phyloP scores from a whole-genome alignment of 768 basidiomycete species.

The Termitomyces heimii region DNA sequence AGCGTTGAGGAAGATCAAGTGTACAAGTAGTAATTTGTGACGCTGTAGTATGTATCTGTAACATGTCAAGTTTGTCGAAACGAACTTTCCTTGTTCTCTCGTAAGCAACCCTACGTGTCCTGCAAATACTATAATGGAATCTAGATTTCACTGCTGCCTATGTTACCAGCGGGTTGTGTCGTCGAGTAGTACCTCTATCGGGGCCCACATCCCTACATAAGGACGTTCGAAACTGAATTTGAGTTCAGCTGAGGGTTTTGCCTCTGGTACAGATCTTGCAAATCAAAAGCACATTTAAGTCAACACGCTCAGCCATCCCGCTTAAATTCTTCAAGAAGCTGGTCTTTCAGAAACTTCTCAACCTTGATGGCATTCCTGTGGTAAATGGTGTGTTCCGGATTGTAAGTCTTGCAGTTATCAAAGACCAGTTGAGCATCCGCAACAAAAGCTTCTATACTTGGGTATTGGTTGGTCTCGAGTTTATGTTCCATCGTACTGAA shows the following conservation, averaged over 20 bases:
- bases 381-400: conserved; percentile 75
- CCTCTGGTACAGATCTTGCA: neutral
- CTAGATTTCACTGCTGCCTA: neutral
- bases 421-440: conserved; percentile 82
- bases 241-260: neutral
- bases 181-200: neutral
- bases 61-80: neutral
- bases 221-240: neutral
- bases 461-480: conserved; percentile 83
- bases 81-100: neutral
- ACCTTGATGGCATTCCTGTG: conserved; percentile 80
- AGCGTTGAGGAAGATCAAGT: conserved; percentile 27
- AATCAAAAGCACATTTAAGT: neutral
- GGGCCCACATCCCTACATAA: neutral
- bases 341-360: conserved; percentile 69
- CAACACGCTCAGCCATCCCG: conserved; percentile 14
- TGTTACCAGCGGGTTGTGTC: neutral
- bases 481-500: conserved; percentile 85
- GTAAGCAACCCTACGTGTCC: neutral
- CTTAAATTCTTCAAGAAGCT: conserved; percentile 30
- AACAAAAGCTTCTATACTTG: conserved; percentile 64
- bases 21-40: neutral
- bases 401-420: conserved; percentile 86
- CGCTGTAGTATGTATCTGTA: neutral
- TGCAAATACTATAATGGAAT: neutral